Base-by-base conservation (phyloP, 768 basidiomycete species). In the Calocera viscosa region DNA sequence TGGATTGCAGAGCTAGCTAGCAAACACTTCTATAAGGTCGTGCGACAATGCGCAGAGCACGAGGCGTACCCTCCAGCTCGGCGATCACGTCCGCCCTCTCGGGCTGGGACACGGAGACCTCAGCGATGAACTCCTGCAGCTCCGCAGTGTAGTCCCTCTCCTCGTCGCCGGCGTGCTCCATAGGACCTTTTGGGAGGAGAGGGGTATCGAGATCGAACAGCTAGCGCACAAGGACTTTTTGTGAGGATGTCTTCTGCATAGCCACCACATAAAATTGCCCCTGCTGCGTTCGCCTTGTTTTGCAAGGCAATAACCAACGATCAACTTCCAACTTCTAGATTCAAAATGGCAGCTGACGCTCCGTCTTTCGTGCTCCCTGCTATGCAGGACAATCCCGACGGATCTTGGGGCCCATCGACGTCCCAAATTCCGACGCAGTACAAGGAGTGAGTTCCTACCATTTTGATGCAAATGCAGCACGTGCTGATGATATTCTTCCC, bases 341-440 rank as follows among this genome's bases (percentile, higher is more conserved):
- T 43, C 40, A 68, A 53, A 63, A 60, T 63, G 32, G 22, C 68
- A 34, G 68, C 72, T 66, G 64, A 91, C 40, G 72, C 71, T 87
- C 79, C 86, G 68, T 91, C 89, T 39, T 96, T 97, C 78, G 82
- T 85, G 64, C 82, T 97, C 39, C 94, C 94, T 43, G 82, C 83
- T 0, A 92, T 97, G 70, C 83, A 90, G 77, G 93, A 95, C 76
- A 94, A 91, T 77, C 87, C 88, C 40, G 93, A 94, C 72, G 92
- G 91, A 35, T 90, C 91, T 66, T 97, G 94, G 94, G 92, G 92
- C 0, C 85, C 85, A 5, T 91, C 93, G 5, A 84, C 88, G 2
- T 83, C 87, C 0, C 88, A 90, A 76, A 80, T 94, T 24, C 94
- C 95, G 0, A 82, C 88, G 49, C 87, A 92, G 70, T 97, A 95